Conservation (phyloP, 805 yeast genomes). For the Cyberlindnera samutprakarnensis region DNA sequence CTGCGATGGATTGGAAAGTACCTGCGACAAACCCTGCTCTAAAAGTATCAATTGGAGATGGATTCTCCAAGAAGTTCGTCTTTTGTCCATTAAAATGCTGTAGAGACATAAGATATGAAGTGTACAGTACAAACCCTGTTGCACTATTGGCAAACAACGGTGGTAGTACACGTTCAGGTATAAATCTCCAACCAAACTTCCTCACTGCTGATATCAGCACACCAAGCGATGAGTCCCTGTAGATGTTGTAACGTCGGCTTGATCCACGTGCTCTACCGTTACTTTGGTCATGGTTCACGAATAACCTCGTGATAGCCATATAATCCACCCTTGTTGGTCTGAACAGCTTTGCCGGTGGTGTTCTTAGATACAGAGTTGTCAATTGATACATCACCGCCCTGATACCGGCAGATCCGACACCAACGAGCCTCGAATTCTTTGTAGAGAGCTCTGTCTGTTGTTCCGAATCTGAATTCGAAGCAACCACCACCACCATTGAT, state of each 20-base stretch:
- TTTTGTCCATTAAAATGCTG: constrained; percentile 26
- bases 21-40: constrained; percentile 85
- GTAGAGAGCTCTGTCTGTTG: constrained; percentile 25
- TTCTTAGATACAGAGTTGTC: constrained; percentile 69
- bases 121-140: constrained; percentile 81
- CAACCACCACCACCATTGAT: too few relatives aligned
- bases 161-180: constrained; percentile 75
- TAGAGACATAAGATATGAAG: constrained; percentile 62
- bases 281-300: constrained; percentile 35
- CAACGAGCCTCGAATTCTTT: constrained; percentile 49
- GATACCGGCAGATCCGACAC: constrained; percentile 79
- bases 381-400: constrained; percentile 77
- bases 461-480: too few relatives aligned
- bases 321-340: constrained; percentile 89
- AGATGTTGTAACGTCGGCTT: constrained; percentile 32
- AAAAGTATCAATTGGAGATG: constrained; percentile 46
- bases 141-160: constrained; percentile 84
- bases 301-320: constrained; percentile 55
- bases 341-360: constrained; percentile 74
- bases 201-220: constrained; percentile 62
- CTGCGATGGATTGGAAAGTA: constrained; percentile 77
- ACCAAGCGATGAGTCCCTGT: constrained; percentile 71
- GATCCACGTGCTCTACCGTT: constrained; percentile 29
- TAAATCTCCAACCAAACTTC: constrained; percentile 77
- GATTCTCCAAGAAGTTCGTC: constrained; percentile 16